Base-by-base conservation (phyloP, 805 yeast genomes). In the Huiozyma naganishii region DNA sequence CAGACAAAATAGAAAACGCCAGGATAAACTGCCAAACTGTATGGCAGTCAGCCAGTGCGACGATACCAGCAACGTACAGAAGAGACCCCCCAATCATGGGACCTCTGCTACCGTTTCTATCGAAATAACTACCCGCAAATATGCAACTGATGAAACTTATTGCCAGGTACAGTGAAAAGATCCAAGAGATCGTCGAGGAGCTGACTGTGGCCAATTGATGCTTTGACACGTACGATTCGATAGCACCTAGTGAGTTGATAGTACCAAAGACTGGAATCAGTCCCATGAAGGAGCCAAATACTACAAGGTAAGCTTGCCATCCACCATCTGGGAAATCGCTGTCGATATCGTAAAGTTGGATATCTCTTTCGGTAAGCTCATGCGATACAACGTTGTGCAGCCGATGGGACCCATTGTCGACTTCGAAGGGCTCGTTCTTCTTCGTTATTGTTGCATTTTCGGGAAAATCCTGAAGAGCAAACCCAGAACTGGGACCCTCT, bases 181-280 rank as follows among this genome's bases (percentile, higher is more conserved):
- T 75, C 86, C 86, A 79, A 1, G 84, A 72, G 1, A 76, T 68
- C 0, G 75, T 66, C 0, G 82, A 70, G 0, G 76, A 67, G 6
- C 73, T 61, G 1, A 70, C 68, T 30, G 66, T 50, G 0, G 66
- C 68, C 52, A 81, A 61, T 59, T 81, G 88, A 61, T 81, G 57
- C 40, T 53, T 48, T 1, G 69, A 68, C 6, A 81, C 71, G 51
- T 80, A 79, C 0, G 82, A 72, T 61, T 81, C 80, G 37, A 81
- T 69, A 1, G 82, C 83, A 50, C 89, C 87, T 27, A 77, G 66
- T 0, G 83, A 67, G 49, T 79, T 79, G 46, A 77, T 62, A 37
- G 77, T 55, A 2, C 89, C 87, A 48, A 79, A 72, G 6, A 71
- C 72, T 1, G 80, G 79, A 5, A 75, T 55, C 23, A 77, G 61